A percentile compares a stretch with the other conserved stretches of the same genome.
phyloP scores from a whole-genome alignment of 2,329 filamentous ascomycete genomes.

The Aspergillus pseudotamarii region DNA sequence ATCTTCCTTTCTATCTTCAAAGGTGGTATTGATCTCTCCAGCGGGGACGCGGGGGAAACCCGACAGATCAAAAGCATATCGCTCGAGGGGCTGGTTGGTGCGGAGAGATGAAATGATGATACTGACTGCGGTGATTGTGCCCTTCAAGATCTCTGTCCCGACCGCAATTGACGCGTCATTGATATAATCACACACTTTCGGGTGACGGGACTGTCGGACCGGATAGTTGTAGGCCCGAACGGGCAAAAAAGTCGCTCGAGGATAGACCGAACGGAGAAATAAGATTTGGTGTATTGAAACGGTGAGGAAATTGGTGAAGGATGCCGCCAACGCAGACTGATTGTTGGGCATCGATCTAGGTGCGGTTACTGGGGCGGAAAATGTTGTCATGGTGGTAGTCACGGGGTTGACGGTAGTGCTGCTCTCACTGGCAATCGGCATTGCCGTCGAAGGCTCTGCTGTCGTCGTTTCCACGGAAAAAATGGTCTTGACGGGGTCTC shows the following conservation, averaged over 20 bases:
- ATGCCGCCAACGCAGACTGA: constrained; percentile 63
- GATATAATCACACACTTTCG: constrained; percentile 83
- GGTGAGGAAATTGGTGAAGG: constrained; percentile 79
- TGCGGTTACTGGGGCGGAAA: constrained; percentile 43
- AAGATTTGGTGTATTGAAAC: constrained; percentile 84
- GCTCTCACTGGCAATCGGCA: constrained; percentile 47
- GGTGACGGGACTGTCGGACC: constrained; percentile 83
- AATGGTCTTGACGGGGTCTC: constrained; percentile 40
- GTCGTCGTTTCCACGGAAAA: constrained; percentile 37
- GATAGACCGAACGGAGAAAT: constrained; percentile 80
- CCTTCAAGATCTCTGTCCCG: constrained; percentile 67
- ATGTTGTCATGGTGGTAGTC: constrained; percentile 43
- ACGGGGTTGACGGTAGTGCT: constrained; percentile 36
- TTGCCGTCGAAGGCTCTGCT: constrained; percentile 37
- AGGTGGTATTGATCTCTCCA: constrained; percentile 54
- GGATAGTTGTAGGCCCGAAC: constrained; percentile 81
- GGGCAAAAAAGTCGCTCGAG: constrained; percentile 73
- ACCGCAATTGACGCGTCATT: constrained; percentile 76
- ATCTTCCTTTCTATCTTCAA: constrained; percentile 48
- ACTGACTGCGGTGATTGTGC: constrained; percentile 57
- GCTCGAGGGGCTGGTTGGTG: constrained; percentile 58
- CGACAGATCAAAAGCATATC: constrained; percentile 63
- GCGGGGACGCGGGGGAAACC: constrained; percentile 55
- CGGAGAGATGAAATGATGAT: constrained; percentile 59
- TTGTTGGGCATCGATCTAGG: constrained; percentile 50